Conservation (phyloP, 202 grass and related monocot species). For the Setaria viridis region DNA sequence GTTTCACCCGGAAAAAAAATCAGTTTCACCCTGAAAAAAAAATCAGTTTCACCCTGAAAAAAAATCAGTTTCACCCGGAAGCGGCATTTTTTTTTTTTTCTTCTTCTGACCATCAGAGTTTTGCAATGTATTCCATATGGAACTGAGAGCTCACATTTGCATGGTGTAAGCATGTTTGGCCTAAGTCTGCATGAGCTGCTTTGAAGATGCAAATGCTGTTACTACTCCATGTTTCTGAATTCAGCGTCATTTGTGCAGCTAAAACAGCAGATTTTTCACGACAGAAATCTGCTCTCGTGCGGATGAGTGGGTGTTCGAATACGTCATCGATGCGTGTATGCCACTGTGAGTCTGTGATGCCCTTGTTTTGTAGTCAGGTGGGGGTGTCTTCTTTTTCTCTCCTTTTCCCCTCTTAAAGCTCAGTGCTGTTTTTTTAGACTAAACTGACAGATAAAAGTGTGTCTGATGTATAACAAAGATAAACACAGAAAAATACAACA, state of each 20-base stretch:
- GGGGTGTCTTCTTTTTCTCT: too few species aligned
- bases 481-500: too few species aligned
- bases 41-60: background rate
- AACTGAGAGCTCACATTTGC: background rate
- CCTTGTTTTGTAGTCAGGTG: constrained; percentile 26
- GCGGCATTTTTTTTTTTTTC: background rate
- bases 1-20: background rate
- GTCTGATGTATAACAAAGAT: too few species aligned
- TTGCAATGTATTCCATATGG: background rate
- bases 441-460: too few species aligned
- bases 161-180: too few species aligned
- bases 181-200: background rate
- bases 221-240: background rate
- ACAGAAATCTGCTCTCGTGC: too few species aligned
- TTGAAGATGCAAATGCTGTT: background rate
- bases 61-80: too few species aligned
- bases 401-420: background rate
- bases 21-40: background rate
- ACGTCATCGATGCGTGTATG: too few species aligned
- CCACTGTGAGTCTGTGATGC: background rate
- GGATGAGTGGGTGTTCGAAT: too few species aligned
- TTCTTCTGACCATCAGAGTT: background rate
- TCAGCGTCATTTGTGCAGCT: background rate
- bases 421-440: background rate
- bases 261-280: background rate